These are phyloP conservation scores for Xylariales sp. DNA, from an alignment of 2,329 filamentous ascomycete species.

Conservation along the genomic window DNA sequence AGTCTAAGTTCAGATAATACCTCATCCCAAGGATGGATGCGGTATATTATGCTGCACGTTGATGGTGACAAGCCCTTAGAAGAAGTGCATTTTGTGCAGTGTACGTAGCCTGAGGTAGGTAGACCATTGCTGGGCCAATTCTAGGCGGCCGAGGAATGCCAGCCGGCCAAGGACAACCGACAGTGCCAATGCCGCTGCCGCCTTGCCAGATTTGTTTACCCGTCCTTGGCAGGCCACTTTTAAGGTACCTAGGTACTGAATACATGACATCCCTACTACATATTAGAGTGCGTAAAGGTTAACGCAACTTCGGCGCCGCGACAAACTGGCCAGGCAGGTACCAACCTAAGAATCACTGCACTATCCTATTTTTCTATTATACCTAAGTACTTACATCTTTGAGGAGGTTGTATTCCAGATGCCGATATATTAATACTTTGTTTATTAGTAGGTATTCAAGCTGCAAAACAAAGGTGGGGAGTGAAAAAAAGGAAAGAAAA, in stretches of 20 bases:
- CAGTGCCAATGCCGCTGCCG: slow-evolving; percentile 3
- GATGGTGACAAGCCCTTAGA: not conserved
- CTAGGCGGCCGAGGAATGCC: slow-evolving; percentile 1
- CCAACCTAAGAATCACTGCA: too few relatives aligned
- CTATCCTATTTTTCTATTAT: not conserved
- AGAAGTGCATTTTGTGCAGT: not conserved
- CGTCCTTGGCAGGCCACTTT: slow-evolving; percentile 17
- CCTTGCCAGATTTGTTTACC: slow-evolving; percentile 14
- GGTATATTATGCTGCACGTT: slow-evolving; percentile 15
- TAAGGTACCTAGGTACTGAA: not conserved
- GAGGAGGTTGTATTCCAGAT: slow-evolving; percentile 13
- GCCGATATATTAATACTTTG: not conserved
- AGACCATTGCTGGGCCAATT: not conserved
- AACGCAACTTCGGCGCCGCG: not conserved
- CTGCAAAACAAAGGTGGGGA: not conserved
- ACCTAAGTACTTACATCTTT: not conserved
- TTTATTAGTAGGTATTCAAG: not conserved
- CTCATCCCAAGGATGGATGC: slow-evolving; percentile 15
- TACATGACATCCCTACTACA: too few relatives aligned
- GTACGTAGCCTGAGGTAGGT: not conserved
- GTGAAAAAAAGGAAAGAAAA: not conserved
- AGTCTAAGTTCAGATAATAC: slow-evolving; percentile 18
- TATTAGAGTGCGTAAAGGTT: not conserved
- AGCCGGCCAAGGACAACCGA: not conserved
- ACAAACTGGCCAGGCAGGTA: not conserved